Conservation (phyloP, 176 grass and related monocot genomes). For the Oryza brachyantha region DNA sequence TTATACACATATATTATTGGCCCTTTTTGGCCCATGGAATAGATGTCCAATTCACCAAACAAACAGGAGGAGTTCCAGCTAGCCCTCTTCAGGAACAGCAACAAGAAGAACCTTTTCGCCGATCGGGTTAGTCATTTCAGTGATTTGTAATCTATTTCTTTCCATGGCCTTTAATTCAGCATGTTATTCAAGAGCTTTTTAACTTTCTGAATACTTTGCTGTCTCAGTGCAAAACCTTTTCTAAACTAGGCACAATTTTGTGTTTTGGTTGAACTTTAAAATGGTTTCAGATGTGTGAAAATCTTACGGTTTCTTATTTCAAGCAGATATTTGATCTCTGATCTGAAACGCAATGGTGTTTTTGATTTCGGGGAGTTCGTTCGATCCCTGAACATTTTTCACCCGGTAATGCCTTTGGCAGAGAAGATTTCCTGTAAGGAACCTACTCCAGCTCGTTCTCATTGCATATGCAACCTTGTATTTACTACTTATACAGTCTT, state of each 20-base stretch:
- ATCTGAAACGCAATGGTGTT: slow-evolving; percentile 64
- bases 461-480: background rate
- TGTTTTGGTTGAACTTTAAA: no score
- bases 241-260: no score
- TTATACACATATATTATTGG: no score
- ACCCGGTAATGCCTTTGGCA: slow-evolving; percentile 55
- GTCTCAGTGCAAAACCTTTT: background rate
- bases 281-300: background rate
- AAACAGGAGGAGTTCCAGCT: slow-evolving; percentile 84
- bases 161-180: no score
- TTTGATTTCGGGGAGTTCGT: slow-evolving; percentile 87
- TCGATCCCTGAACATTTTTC: slow-evolving; percentile 75
- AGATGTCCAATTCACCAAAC: no score
- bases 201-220: background rate
- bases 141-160: background rate
- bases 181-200: background rate
- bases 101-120: slow-evolving; percentile 64
- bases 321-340: slow-evolving; percentile 97
- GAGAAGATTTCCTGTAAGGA: slow-evolving; percentile 80
- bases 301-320: background rate
- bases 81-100: slow-evolving; percentile 76
- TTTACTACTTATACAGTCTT: background rate
- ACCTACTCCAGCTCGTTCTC: background rate
- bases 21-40: no score
- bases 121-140: slow-evolving; percentile 54